Evolutionary conservation across 1,139 yeast genomes (phyloP).

Genomic region (Debaryomyces fabryi): DNA sequence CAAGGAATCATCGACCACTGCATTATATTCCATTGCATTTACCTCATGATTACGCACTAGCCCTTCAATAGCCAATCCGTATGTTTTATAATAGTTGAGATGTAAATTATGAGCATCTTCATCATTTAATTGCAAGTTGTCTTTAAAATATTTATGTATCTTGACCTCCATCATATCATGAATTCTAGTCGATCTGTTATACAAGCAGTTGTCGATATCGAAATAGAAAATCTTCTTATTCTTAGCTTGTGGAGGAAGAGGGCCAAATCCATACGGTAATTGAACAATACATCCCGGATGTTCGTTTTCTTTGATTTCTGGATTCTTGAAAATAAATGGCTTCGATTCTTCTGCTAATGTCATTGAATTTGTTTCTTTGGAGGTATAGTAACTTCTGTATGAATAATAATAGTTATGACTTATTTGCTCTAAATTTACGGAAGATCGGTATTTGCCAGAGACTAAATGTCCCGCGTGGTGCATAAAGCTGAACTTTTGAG

Average conservation of each 20-base stretch:
- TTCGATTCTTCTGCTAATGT: slow-evolving; percentile 1
- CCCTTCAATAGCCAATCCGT: slow-evolving; percentile 94
- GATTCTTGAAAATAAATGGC: slow-evolving; percentile 23
- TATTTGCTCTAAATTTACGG: not conserved
- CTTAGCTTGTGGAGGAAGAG: slow-evolving; percentile 34
- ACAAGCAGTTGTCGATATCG: slow-evolving; percentile 91
- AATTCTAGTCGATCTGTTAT: slow-evolving; percentile 70
- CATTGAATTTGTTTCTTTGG: not conserved
- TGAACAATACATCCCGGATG: slow-evolving; percentile 39
- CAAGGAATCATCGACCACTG: slow-evolving; percentile 86
- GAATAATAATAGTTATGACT: not conserved
- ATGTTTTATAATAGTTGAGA: slow-evolving; percentile 74
- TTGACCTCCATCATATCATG: slow-evolving; percentile 87
- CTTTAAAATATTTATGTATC: slow-evolving; percentile 79
- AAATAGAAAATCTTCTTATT: slow-evolving; percentile 69
- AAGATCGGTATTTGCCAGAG: not conserved
- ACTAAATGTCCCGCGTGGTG: slow-evolving; percentile 5
- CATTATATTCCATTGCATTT: slow-evolving; percentile 86
- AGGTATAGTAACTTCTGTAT: not conserved
- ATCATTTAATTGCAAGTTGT: slow-evolving; percentile 59
- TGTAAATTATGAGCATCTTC: slow-evolving; percentile 79
- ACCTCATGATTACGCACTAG: slow-evolving; percentile 79
- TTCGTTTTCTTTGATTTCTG: slow-evolving; percentile 23
- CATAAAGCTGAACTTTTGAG: not conserved
- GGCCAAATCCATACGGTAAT: slow-evolving; percentile 51